Evolutionary conservation across 345 rosid species (phyloP), one percentile per base, ranked within the genome.

Genomic region (Populus euphratica): DNA sequence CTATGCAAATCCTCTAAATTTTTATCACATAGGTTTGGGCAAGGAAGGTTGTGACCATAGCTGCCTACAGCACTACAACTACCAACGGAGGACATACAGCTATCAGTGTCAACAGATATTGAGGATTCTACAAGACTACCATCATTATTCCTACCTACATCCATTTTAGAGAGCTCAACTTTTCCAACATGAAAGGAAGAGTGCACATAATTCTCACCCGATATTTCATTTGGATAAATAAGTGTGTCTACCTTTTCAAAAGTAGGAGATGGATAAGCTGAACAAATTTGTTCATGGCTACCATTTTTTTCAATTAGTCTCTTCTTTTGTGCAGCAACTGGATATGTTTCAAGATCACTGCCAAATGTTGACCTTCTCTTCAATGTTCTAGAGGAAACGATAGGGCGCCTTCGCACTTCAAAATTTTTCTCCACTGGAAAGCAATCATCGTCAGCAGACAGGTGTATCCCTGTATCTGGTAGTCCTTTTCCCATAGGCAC

Each of bases 11-110:
- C 77, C 49, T 62, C 85, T 33, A 17, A 21, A 27, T 67, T 29
- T 43, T 50, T 36, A 61, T 9, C 62, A 67, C 44, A 39, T 65
- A 33, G 16, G 47, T 16, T 56, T 29, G 36, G 49, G 35, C 69
- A 68, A 8, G 62, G 65, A 44, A 63, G 29, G 31, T 77, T 70
- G 61, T 47, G 18, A 56, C 73, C 62, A 79, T 33, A 61, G n/a
- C 43, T 14, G 33, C 73, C 66, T 25, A 64, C 43, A 23, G 75
- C 41, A 70, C 73, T 83, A 80, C 81, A 86, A 77, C 88, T 86
- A 78, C 84, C 88, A 75, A 84, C 82, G 35, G 88, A 86, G 25
- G 85, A 86, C 69, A 73, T n/a, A 71, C 78, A 49, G 70, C 83
- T 76, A 62, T 71, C 76, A 47, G 75, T 27, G 77, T 79, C 73